Evolutionary conservation across 495 filamentous ascomycete species (phyloP), one percentile per base, ranked within the genome.

Genomic region (Rhypophila decipiens): DNA sequence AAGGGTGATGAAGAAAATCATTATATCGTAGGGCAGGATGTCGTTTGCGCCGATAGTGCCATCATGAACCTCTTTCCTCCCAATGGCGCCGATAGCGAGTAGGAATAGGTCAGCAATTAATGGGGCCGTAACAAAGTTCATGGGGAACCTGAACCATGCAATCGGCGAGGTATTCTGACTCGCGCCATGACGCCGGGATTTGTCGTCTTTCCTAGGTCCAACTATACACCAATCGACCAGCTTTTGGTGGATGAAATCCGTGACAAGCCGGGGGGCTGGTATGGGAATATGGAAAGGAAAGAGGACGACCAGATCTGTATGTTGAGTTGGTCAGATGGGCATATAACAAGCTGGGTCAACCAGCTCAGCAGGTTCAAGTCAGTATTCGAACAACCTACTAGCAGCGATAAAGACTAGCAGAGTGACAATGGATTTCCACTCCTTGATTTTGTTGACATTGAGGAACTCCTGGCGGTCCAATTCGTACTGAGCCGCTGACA

Each of bases 1-100:
- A n/a, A 84, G 65, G 1, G 82, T 80, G 44, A 84, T 68, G 66
- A 86, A 86, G 63, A 85, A 84, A 29, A 64, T 59, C 75, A 85
- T 81, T 55, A 85, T 84, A 43, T 83, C 78, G 49, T 80, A 69
- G 0, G 81, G 80, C 1, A 63, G 68, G 55, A 85, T 85, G 50
- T 74, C 60, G 58, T 80, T 61, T 3, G 80, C 66, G 3, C 82
- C 82, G 19, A 82, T 50, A 0, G 78, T 84, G 18, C 82, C 82
- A 51, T 77, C 81, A 24, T 73, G 68, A 2, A 84, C 78, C 60
- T 85, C 82, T 46, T 69, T 38, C 49, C 73, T 57, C 18, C 77
- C 77, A 56, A 85, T 85, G 24, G 81, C 80, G 38, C 66, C 37
- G 35, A 84, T 82, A 40, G 78, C 80, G 17, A 85, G 68, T 21